Percentiles rank a stretch among this genome's conserved stretches.
These are phyloP conservation scores for Edaphochlamys debaryana DNA, from an alignment of 139 green algal species.

Conservation along the genomic window DNA sequence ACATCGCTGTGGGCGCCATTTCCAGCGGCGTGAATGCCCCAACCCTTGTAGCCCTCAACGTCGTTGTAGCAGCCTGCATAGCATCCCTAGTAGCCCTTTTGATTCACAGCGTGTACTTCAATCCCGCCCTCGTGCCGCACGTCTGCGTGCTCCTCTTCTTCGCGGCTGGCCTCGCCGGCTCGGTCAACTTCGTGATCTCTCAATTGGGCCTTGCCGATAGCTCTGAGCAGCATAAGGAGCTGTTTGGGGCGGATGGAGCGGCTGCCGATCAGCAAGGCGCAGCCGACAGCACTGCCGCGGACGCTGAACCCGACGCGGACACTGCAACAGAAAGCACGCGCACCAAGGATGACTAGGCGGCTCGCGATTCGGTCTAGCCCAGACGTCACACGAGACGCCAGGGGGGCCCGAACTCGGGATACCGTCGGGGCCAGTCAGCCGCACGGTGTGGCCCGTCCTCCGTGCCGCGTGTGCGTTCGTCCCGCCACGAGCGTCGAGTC, in stretches of 20 bases:
- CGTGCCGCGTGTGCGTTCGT: no score
- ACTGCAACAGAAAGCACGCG: no score
- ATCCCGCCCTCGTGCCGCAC: constrained; percentile 39
- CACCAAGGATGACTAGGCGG: no score
- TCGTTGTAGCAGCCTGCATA: constrained; percentile 14
- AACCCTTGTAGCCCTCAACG: constrained; percentile 36
- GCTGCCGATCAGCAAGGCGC: no score
- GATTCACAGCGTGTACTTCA: constrained; percentile 4
- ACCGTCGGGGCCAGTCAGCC: no score
- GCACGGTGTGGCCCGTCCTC: no score
- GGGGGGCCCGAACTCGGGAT: no score
- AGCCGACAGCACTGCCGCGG: no score
- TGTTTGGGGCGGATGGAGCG: not conserved
- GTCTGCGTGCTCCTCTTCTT: constrained; percentile 43
- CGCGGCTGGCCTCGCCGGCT: constrained; percentile 36
- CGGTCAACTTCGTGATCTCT: constrained; percentile 47
- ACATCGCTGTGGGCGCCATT: constrained; percentile 42
- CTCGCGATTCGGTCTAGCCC: no score
- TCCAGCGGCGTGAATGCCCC: constrained; percentile 36
- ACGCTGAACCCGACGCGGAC: no score
- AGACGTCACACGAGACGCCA: no score
- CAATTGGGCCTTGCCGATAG: constrained; percentile 27
- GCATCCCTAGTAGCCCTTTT: constrained; percentile 23
- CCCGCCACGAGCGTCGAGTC: no score
- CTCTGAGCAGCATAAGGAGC: constrained; percentile 25